Percentiles rank a stretch among this genome's conserved stretches.
phyloP scores from a whole-genome alignment of 2,329 filamentous ascomycete species.

The Ophiosphaerella korrae region DNA sequence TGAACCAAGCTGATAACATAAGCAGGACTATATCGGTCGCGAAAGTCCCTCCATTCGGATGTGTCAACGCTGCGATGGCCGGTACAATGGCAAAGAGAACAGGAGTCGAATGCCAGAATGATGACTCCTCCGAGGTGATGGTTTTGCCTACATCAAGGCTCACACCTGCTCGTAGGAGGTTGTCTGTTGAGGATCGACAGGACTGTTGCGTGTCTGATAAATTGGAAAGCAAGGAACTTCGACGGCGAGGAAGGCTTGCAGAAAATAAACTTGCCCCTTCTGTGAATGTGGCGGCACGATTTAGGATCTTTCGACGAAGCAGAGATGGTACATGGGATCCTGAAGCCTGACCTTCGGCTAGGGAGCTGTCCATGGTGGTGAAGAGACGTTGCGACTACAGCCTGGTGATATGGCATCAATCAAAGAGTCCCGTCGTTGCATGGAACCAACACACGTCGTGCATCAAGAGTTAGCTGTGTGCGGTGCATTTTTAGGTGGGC shows the following conservation, averaged over 20 bases:
- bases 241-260: conserved; percentile 55
- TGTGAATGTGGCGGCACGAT: conserved; percentile 41
- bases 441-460: conserved; percentile 5
- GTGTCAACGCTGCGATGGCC: conserved; percentile 81
- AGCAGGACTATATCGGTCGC: conserved; percentile 86
- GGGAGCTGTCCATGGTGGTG: conserved; percentile 33
- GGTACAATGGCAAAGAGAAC: conserved; percentile 83
- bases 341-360: conserved; percentile 22
- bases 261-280: conserved; percentile 33
- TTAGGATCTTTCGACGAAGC: conserved; percentile 44
- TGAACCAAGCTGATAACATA: conserved; percentile 78
- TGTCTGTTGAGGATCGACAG: conserved; percentile 69
- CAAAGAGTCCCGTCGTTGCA: conserved; percentile 5
- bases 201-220: conserved; percentile 71
- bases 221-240: conserved; percentile 80
- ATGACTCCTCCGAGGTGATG: conserved; percentile 58
- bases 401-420: not conserved
- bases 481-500: conserved; percentile 15
- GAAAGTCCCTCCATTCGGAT: conserved; percentile 80
- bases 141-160: conserved; percentile 34
- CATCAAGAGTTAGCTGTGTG: conserved; percentile 1
- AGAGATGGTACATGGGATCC: conserved; percentile 34
- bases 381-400: conserved; percentile 6
- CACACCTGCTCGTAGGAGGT: conserved; percentile 63
- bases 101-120: conserved; percentile 79